Evolutionary conservation across 495 filamentous ascomycete genomes (phyloP).

Genomic region (Umbilicaria muhlenbergii): DNA sequence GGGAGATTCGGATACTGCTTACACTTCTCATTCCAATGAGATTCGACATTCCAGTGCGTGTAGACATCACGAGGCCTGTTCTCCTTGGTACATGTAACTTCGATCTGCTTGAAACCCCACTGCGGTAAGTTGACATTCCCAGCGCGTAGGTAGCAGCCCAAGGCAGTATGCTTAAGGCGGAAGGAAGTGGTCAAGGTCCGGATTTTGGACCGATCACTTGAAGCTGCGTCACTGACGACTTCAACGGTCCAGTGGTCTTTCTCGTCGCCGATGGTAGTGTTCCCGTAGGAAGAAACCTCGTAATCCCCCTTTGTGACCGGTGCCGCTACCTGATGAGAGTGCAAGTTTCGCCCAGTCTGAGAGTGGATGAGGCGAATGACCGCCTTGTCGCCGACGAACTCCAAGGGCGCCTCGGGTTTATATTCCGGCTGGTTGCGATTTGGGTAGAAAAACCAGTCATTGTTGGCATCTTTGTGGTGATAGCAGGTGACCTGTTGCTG

Average conservation of each 20-base stretch:
- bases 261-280: conserved; percentile 89
- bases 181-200: conserved; percentile 91
- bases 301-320: conserved; percentile 78
- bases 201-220: conserved; percentile 67
- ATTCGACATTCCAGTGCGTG: conserved; percentile 98
- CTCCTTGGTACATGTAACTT: conserved; percentile 85
- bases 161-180: conserved; percentile 63
- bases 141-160: conserved; percentile 89
- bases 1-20: conserved; percentile 25
- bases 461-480: conserved; percentile 98
- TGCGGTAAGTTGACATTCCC: conserved; percentile 95
- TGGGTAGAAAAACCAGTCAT: conserved; percentile 98
- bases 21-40: conserved; percentile 88
- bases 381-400: conserved; percentile 64
- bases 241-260: conserved; percentile 97
- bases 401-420: conserved; percentile 47
- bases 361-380: conserved; percentile 80
- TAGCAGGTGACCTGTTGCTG: conserved; percentile 99
- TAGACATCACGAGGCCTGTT: conserved; percentile 88
- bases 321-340: conserved; percentile 79
- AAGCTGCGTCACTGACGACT: conserved; percentile 77
- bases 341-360: conserved; percentile 91
- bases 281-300: conserved; percentile 93
- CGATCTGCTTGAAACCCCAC: conserved; percentile 99
- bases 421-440: conserved; percentile 64